Evolutionary conservation across 345 rosid species (phyloP), one percentile per base, ranked within the genome.

Genomic region (Fremontodendron californicum): DNA sequence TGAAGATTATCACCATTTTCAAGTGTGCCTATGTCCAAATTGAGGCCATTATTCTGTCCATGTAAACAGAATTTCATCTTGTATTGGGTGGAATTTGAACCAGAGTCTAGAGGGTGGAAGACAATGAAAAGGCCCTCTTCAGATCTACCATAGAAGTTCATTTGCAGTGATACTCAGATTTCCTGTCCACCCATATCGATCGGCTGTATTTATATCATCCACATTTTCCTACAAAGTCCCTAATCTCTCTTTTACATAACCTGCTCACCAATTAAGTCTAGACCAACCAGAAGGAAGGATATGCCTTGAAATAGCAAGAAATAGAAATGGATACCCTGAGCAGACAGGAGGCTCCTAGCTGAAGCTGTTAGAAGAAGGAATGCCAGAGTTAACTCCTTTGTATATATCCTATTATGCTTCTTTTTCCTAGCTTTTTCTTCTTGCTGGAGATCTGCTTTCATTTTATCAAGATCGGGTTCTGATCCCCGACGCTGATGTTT

Each of bases 291-390:
- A 76, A 95, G 84, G 90, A 95, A 95, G 1, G 99, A 89, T 77
- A 95, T 73, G 23, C 99, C 99, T 81, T 95, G 99, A 85, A 95
- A 95, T 78, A 95, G 87, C 83, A 95, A 89, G 90, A 95, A 95
- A 87, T 95, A 95, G 86, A 95, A 93, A 85, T 95, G 99, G 83
- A 95, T 87, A 45, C 99, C 98, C 82, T 95, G 99, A 6, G 98
- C 97, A 0, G 99, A 91, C 57, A 95, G 78, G 5, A 95, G 91
- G 75, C 99, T 93, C 81, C 98, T 83, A 19, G 98, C 92, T 18
- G 99, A 82, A 21, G 99, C 99, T 2, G 93, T 91, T 31, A 93
- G 74, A 21, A 95, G 90, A 62, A 95, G 94, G 80, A 93, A 91
- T 29, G 99, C 99, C 12, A 95, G 74, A 0, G 98, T 81, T 4